Evolutionary conservation across 176 grass and related monocot genomes (phyloP), one percentile per base, ranked within the genome.

Genomic region (Eragrostis nindensis): DNA sequence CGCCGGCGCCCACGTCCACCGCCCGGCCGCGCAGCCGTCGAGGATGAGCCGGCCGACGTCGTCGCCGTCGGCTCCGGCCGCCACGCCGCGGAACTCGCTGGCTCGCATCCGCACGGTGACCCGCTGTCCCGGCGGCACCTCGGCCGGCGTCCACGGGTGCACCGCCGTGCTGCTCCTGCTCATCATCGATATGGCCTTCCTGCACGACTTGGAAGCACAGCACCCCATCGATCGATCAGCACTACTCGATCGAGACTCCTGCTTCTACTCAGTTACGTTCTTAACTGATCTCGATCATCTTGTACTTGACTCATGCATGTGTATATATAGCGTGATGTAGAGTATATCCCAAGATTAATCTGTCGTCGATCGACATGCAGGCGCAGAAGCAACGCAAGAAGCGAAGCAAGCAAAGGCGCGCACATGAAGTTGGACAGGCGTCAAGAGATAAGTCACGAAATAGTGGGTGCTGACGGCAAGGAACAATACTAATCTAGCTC

Each of bases 101-200:
- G 68, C 80, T 42, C 61, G 82, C 92, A 94, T 92, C 67, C 84
- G 66, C 64, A 94, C 84, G 67, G 85, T 91, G 76, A 94, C 83
- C 41, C 42, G 47, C 69, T 80, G 75, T 16, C 88, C 70, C 27
- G 64, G 38, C 61, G 57, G 76, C 80, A 18, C 63, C 40, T 44
- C 29, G 46, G 71, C 27, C 55, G 83, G 66, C 81, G 84, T 62
- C 86, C 86, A 83, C 0, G 89, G 92, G 11, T 91, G 89, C 76
- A 94, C 86, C 22, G 32, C 79, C 70, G 76, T n/a, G n/a, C n/a
- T 68, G 17, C 0, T 52, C 22, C 1, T 26, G 22, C 9, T 16
- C 19, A 24, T 12, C 32, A 11, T n/a, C n/a, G n/a, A n/a, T n/a
- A n/a, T n/a, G n/a, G n/a, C 17, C 43, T n/a, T 14, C 44, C 42